A percentile compares a stretch with the other conserved stretches of the same genome.
These are phyloP conservation scores for Crassisporium funariophilum DNA, from an alignment of 768 basidiomycete genomes.

Conservation along the genomic window DNA sequence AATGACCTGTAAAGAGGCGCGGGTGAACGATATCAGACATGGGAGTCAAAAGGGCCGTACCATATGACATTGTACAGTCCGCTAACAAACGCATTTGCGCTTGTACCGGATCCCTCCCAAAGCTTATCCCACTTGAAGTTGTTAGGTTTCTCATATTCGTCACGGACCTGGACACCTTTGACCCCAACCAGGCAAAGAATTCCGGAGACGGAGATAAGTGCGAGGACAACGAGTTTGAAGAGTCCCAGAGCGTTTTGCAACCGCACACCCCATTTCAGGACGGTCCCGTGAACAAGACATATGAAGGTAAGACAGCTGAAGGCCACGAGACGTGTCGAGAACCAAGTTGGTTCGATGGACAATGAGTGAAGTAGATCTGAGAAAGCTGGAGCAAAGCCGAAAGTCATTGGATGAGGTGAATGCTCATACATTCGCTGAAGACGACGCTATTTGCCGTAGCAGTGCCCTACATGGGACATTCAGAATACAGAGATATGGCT, in stretches of 20 bases:
- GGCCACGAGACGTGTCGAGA: slow-evolving; percentile 54
- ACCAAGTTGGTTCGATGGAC: slow-evolving; percentile 42
- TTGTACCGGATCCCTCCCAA: slow-evolving; percentile 63
- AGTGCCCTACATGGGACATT: slow-evolving; percentile 45
- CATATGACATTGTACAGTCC: slow-evolving; percentile 75
- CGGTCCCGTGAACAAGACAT: slow-evolving; percentile 56
- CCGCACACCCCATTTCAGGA: slow-evolving; percentile 55
- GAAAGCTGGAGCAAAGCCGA: not conserved
- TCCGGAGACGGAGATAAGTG: slow-evolving; percentile 54
- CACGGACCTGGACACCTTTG: slow-evolving; percentile 50
- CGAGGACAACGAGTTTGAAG: slow-evolving; percentile 61
- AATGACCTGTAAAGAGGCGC: slow-evolving; percentile 53
- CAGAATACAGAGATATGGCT: not conserved
- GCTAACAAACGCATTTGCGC: slow-evolving; percentile 59
- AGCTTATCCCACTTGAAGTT: slow-evolving; percentile 63
- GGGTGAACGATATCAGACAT: not conserved
- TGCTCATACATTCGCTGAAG: slow-evolving; percentile 69
- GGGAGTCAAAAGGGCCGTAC: slow-evolving; percentile 32
- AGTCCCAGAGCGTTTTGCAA: slow-evolving; percentile 65
- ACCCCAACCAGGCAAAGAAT: slow-evolving; percentile 50
- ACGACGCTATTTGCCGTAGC: slow-evolving; percentile 62
- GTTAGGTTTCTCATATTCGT: slow-evolving; percentile 52
- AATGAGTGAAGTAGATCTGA: slow-evolving; percentile 63
- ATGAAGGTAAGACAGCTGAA: slow-evolving; percentile 58
- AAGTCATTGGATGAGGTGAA: not conserved